Evolutionary conservation across 2,329 filamentous ascomycete species (phyloP), one percentile per base, ranked within the genome.

Genomic region (Cytospora piceicola): DNA sequence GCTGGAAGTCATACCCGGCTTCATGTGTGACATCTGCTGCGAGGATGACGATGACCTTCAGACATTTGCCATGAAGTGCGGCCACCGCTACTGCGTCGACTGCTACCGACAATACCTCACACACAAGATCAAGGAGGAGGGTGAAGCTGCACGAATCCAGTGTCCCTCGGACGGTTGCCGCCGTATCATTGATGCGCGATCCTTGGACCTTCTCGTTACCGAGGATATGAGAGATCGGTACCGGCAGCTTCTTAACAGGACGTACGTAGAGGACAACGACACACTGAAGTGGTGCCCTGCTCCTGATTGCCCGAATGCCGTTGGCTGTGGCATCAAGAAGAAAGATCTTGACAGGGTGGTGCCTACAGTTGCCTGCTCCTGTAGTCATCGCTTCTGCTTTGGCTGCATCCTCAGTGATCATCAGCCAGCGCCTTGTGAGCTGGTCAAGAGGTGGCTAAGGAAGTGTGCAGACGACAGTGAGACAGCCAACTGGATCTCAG

Each of bases 391-490:
- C 69, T 99, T 98, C 80, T 99, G 95, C 79, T 99, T 99, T 73
- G 95, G 95, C 22, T 99, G 95, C 76, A 90, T 91, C 11, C 84
- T 94, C 36, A 88, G 85, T 68, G 95, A 99, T 73, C 95, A 99
- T 74, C 94, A 97, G 73, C 95, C 95, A 3, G 92, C 94, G 3
- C 94, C 95, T 0, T 99, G 95, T 76, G 85, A 88, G 30, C 80
- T 99, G 60, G 94, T 98, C 60, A 97, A 95, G 83, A 90, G 87
- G 75, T 99, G 95, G 95, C 78, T 99, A 15, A 96, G 97, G 82
- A 99, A 99, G 76, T 99, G 95, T 75, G 95, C 95, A 65, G 95
- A 99, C 75, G 95, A 99, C 74, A 97, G 93, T 0, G 95, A 99
- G 77, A 99, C 95, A 0, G 94, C 95, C 4, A 99, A 99, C 77